Evolutionary conservation across 768 basidiomycete species (phyloP), one percentile per base, ranked within the genome.

Genomic region (Lanmaoa pseudosensibilis): DNA sequence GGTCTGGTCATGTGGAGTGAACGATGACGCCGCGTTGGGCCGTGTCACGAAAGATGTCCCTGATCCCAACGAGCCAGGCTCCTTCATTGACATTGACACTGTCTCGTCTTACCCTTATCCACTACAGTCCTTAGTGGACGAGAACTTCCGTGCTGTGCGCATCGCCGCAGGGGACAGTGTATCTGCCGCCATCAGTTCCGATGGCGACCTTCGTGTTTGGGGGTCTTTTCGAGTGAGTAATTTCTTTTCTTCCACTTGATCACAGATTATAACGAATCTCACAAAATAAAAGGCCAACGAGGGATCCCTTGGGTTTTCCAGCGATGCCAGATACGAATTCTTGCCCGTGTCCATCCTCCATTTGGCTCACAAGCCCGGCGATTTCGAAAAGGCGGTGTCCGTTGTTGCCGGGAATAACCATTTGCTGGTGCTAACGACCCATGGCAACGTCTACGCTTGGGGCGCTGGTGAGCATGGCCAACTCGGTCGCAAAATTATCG

Each of bases 381-480:
- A 87, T 61, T 69, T 71, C 37, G 89, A 91, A 67, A 88, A 86
- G 61, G 87, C 90, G 34, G 82, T 85, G 11, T 78, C 87, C 16
- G 81, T 94, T 52, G 89, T 83, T 4, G 85, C 88, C 32, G 96
- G 96, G 21, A 83, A 83, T 69, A 94, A 98, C 65, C 96, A 98
- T 69, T 79, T 97, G 25, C 75, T 98, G 53, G 90, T 94, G 12
- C 78, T 98, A 37, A 96, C 94, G 5, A 89, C 88, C 0, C 87
- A 89, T 53, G 96, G 96, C 10, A 83, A 85, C 63, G 83, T 98
- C 52, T 92, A 89, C 65, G 85, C 91, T 5, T 92, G 92, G 84
- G 96, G 96, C 11, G 89, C 90, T 39, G 92, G 92, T 46, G 91
- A 96, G 69, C 88, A 94, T 66, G 84, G 87, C 49, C 94, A 96